Evolutionary conservation across 192 early-diverging fungal species (phyloP).

Genomic region (Lobosporangium transversale): DNA sequence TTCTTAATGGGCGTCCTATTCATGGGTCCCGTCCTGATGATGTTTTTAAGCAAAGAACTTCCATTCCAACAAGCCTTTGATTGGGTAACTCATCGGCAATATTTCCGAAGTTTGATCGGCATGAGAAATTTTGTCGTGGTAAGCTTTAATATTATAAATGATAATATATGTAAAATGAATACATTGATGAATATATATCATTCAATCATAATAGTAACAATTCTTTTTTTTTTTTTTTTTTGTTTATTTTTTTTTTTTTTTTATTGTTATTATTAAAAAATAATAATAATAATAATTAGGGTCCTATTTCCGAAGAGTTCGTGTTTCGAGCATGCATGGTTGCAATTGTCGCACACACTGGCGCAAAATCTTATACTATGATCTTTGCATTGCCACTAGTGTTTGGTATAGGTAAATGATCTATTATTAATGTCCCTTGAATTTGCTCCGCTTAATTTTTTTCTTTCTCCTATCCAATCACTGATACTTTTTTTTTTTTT

Average conservation of each 20-base stretch:
- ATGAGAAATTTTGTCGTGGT: conserved; percentile 29
- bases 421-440: too few relatives aligned
- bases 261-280: too few relatives aligned
- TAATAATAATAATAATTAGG: too few relatives aligned
- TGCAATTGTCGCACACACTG: conserved; percentile 57
- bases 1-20: conserved; percentile 62
- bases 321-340: conserved; percentile 81
- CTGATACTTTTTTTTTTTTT: background rate
- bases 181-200: too few relatives aligned
- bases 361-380: conserved; percentile 37
- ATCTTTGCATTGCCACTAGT: conserved; percentile 71
- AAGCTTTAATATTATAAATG: background rate
- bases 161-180: too few relatives aligned
- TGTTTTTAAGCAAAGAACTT: conserved; percentile 56
- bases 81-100: conserved; percentile 21
- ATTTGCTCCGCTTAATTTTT: background rate
- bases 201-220: background rate
- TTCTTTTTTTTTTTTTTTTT: background rate
- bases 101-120: conserved; percentile 11
- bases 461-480: background rate
- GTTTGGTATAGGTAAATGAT: conserved; percentile 76
- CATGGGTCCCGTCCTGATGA: conserved; percentile 65
- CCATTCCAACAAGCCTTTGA: conserved; percentile 55
- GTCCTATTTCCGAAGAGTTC: conserved; percentile 78
- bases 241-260: too few relatives aligned